These are phyloP conservation scores for Multifurca ochricompacta DNA, from an alignment of 768 basidiomycete genomes.

Conservation along the genomic window DNA sequence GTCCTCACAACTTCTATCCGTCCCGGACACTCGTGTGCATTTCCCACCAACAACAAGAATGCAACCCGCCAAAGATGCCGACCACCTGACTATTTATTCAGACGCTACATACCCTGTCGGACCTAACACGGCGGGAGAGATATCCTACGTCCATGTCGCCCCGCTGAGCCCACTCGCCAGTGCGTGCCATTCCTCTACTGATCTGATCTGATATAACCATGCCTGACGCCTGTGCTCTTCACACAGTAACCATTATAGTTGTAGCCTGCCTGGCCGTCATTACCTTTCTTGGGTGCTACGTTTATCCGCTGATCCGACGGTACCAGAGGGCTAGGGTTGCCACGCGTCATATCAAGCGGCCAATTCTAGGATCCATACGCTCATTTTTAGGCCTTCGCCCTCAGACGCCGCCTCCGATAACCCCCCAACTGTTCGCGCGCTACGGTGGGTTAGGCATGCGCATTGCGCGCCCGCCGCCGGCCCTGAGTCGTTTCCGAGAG, in stretches of 20 bases:
- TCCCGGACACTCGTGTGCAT: neutral
- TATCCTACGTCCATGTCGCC: conserved; percentile 9
- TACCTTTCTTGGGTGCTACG: conserved; percentile 14
- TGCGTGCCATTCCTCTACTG: neutral
- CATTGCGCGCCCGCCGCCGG: conserved; percentile 11
- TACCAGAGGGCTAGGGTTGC: neutral
- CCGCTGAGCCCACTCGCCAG: conserved; percentile 11
- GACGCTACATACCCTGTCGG: conserved; percentile 12
- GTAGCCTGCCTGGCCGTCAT: conserved; percentile 2
- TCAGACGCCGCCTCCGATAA: neutral
- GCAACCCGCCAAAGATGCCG: conserved; percentile 2
- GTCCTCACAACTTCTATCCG: neutral
- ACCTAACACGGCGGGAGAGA: conserved; percentile 4
- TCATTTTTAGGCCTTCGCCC: conserved; percentile 3
- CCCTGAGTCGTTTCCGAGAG: conserved; percentile 4
- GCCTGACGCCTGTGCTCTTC: neutral
- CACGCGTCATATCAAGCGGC: neutral
- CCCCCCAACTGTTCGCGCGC: conserved; percentile 11
- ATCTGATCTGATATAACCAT: too few relatives aligned
- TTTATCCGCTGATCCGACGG: conserved; percentile 7
- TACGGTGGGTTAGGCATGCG: conserved; percentile 6
- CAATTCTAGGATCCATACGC: neutral
- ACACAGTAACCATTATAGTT: conserved; percentile 1
- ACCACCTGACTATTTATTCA: conserved; percentile 1
- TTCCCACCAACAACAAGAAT: neutral